A percentile compares a stretch with the other conserved stretches of the same genome.
phyloP scores from a whole-genome alignment of 306 rosid genomes.

The Castanea crenata region DNA sequence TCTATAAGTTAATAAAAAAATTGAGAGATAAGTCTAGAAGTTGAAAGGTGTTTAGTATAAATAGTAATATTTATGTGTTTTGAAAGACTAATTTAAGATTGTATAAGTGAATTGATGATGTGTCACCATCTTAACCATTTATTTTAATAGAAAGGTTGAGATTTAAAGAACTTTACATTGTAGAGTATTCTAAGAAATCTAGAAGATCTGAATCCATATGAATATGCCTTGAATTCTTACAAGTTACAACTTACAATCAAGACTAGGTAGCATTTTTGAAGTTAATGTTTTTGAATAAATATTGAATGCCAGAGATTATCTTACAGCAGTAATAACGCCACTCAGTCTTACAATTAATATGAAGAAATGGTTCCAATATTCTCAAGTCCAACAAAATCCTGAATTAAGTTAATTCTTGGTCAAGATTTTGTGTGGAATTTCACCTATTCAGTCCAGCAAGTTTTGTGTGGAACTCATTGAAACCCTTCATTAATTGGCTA shows the following conservation, averaged over 20 bases:
- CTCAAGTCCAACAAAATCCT: neutral
- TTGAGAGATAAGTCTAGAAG: too few relatives aligned
- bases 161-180: too few relatives aligned
- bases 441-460: conserved; percentile 70
- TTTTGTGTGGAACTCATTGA: conserved; percentile 69
- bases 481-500: conserved; percentile 52
- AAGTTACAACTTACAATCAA: neutral
- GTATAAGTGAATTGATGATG: too few relatives aligned
- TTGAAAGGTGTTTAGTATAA: too few relatives aligned
- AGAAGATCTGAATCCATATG: too few relatives aligned
- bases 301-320: neutral
- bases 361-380: neutral
- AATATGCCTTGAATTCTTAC: too few relatives aligned
- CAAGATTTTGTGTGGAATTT: neutral
- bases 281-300: neutral
- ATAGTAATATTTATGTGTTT: too few relatives aligned
- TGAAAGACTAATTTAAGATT: too few relatives aligned
- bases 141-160: too few relatives aligned
- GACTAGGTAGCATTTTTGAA: neutral
- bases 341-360: too few relatives aligned
- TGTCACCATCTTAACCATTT: too few relatives aligned
- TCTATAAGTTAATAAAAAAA: too few relatives aligned
- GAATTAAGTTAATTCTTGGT: neutral
- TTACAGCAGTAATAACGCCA: neutral
- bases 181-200: accelerated